These are phyloP conservation scores for Mycena leptocephala DNA, from an alignment of 768 basidiomycete species.

Conservation along the genomic window DNA sequence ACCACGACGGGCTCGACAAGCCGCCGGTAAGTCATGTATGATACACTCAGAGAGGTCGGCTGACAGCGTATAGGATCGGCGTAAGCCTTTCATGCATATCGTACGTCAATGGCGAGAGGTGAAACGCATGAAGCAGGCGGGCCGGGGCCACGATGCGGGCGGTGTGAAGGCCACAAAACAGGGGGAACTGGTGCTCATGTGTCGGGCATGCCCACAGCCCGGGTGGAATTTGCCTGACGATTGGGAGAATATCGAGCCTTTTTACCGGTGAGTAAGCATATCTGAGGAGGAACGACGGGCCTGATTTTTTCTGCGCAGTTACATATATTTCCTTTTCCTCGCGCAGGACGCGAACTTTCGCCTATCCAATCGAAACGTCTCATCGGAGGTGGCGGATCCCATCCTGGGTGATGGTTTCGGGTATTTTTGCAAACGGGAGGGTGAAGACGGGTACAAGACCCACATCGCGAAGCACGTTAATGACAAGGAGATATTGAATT, in stretches of 20 bases:
- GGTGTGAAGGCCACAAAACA: not conserved
- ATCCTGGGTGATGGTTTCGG: not conserved
- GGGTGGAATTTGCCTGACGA: not conserved
- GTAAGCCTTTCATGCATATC: too few species aligned
- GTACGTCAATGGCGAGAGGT: conserved; percentile 21
- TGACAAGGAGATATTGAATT: not conserved
- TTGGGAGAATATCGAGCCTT: too few species aligned
- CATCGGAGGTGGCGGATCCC: not conserved
- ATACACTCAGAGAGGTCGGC: too few species aligned
- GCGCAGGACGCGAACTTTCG: conserved; percentile 7
- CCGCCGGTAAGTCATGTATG: too few species aligned
- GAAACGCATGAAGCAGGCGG: conserved; percentile 10
- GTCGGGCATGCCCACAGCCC: not conserved
- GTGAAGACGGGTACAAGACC: not conserved
- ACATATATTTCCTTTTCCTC: not conserved
- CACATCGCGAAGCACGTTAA: not conserved
- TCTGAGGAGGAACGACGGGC: too few species aligned
- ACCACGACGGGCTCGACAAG: too few species aligned
- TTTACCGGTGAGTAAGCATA: too few species aligned
- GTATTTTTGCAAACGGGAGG: not conserved
- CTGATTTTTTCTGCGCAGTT: not conserved
- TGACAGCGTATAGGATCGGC: too few species aligned
- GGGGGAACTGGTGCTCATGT: not conserved
- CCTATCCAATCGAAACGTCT: not conserved
- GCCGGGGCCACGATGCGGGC: not conserved